Conservation (phyloP, 2,329 filamentous ascomycete species). For the Fusarium odoratissimum region DNA sequence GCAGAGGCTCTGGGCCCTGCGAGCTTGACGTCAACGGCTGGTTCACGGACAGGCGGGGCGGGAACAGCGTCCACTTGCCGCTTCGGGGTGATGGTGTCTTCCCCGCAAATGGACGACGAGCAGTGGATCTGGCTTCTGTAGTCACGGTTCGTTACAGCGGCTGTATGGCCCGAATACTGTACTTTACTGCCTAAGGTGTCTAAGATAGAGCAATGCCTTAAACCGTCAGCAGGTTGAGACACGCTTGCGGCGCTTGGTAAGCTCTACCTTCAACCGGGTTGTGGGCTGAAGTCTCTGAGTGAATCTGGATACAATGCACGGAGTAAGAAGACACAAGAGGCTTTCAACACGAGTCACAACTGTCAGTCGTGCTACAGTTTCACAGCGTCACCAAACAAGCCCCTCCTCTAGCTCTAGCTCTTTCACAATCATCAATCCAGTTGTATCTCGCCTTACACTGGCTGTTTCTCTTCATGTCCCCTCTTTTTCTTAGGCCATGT, state of each 20-base stretch:
- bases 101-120: conserved; percentile 35
- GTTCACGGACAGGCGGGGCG: conserved; percentile 16
- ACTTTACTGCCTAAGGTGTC: not conserved
- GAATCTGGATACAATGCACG: not conserved
- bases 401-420: conserved; percentile 17
- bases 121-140: conserved; percentile 10
- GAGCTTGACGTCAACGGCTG: conserved; percentile 38
- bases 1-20: conserved; percentile 14
- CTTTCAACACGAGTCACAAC: conserved; percentile 26
- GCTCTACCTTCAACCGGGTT: not conserved
- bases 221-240: not conserved
- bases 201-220: not conserved
- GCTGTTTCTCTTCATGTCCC: conserved; percentile 4
- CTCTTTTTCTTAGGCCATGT: conserved; percentile 30
- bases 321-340: conserved; percentile 14
- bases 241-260: conserved; percentile 17
- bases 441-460: conserved; percentile 16
- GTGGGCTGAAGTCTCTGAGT: not conserved
- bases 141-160: conserved; percentile 23
- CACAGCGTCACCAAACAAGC: conserved; percentile 35
- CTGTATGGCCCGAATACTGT: conserved; percentile 6
- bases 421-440: conserved; percentile 2
- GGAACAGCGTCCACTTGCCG: conserved; percentile 32
- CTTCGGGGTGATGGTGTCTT: conserved; percentile 25
- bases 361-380: conserved; percentile 20